A percentile compares a stretch with the other conserved stretches of the same genome.
Evolutionary conservation across 805 yeast genomes (phyloP).

Genomic region (Barnettozyma pratensis): DNA sequence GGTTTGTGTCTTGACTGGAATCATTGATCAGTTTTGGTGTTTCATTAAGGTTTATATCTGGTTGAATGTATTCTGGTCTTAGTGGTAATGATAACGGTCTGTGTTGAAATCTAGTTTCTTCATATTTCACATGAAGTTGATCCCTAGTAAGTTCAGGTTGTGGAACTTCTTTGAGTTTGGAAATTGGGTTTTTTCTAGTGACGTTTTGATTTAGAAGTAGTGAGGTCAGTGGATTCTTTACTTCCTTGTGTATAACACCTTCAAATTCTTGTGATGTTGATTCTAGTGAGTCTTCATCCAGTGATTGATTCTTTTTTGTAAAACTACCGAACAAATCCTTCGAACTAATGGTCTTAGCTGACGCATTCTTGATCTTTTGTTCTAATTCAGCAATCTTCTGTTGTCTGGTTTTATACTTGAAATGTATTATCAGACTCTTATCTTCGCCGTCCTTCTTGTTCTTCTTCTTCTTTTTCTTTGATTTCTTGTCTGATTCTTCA

Average conservation of each 20-base stretch:
- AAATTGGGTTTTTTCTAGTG: slow-evolving; percentile 12
- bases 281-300: not conserved
- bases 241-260: not conserved
- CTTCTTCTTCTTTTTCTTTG: slow-evolving; percentile 2
- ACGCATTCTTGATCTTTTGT: slow-evolving; percentile 15
- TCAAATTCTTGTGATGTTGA: slow-evolving; percentile 3
- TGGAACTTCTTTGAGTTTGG: slow-evolving; percentile 17
- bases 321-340: slow-evolving; percentile 14
- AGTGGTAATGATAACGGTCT: slow-evolving; percentile 3
- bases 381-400: slow-evolving; percentile 18
- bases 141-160: slow-evolving; percentile 11
- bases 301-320: not conserved
- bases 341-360: slow-evolving; percentile 14
- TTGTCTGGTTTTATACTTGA: slow-evolving; percentile 18
- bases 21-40: not conserved
- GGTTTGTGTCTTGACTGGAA: not conserved
- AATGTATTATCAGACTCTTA: slow-evolving; percentile 6
- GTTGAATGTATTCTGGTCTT: not conserved
- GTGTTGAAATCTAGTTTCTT: slow-evolving; percentile 1
- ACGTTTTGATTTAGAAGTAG: slow-evolving; percentile 6
- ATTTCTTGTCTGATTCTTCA: slow-evolving; percentile 2
- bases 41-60: slow-evolving; percentile 1
- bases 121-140: slow-evolving; percentile 13
- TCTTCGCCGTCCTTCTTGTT: not conserved
- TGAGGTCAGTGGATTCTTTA: slow-evolving; percentile 1